Evolutionary conservation across 176 grass and related monocot genomes (phyloP), one percentile per base, ranked within the genome.

Genomic region (Avena insularis): DNA sequence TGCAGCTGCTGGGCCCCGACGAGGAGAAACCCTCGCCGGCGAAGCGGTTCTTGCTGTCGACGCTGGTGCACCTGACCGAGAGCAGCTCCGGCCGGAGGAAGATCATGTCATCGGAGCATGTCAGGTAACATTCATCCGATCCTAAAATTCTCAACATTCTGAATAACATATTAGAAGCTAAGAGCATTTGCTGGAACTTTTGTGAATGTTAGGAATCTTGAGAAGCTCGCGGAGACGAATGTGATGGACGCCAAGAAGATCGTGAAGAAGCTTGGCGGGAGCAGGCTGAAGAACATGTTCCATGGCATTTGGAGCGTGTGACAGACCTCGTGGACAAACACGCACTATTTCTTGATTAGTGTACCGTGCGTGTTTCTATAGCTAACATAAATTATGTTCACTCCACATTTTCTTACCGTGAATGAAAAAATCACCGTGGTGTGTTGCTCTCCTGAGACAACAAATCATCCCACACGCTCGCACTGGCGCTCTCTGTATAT

Each of bases 221-320:
- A 94, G 90, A 88, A 75, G 87, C 92, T 96, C n/a, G 92, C 97
- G 8, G 94, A 93, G 79, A 75, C 75, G 1, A 84, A 96, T 77
- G 93, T 90, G 29, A 59, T 68, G 2, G 97, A 94, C 20, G 97
- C 97, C 0, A 96, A 96, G 84, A 94, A 90, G 89, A 84, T 99
- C 57, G 85, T 99, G 49, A 99, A 94, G 85, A 99, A 88, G 92
- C 86, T 99, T 19, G 88, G 85, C 63, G 81, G 92, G 67, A 91
- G 87, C 88, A 96, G 86, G 84, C 88, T 99, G 5, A 88, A 85
- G 80, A 92, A 87, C 74, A 93, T 96, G 23, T 78, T 99, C 61
- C 89, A 90, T 78, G 94, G 92, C 91, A 96, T 99, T 33, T 96
- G 97, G 96, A 98, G 77, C 83, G 64, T 75, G 74, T 86, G 82